A percentile compares a stretch with the other conserved stretches of the same genome.
Conservation (phyloP, 345 rosid species). For the Pistacia atlantica region DNA sequence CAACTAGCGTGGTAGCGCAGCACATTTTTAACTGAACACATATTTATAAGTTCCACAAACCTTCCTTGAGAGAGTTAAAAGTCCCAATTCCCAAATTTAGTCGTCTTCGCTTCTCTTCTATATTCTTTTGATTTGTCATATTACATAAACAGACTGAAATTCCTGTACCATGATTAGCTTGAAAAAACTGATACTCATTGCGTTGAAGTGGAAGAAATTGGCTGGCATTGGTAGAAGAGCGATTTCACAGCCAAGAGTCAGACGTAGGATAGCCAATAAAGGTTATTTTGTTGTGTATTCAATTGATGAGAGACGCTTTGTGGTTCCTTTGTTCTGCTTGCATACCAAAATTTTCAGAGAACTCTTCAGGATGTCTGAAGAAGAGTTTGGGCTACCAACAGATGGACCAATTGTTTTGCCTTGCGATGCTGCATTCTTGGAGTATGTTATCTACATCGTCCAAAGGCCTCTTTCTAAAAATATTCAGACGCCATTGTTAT, state of each 20-base stretch:
- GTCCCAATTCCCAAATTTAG: background rate
- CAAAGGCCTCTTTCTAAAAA: constrained; percentile 7
- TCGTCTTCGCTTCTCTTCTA: background rate
- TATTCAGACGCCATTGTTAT: constrained; percentile 21
- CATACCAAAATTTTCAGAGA: constrained; percentile 30
- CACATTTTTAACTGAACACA: too few relatives aligned
- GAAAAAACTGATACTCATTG: constrained; percentile 23
- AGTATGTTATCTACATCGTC: constrained; percentile 18
- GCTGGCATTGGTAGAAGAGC: constrained; percentile 19
- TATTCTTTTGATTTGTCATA: background rate
- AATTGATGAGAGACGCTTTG: constrained; percentile 31
- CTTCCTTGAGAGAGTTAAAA: background rate
- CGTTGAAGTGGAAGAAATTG: constrained; percentile 30
- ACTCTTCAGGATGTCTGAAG: constrained; percentile 36
- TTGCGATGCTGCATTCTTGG: constrained; percentile 30
- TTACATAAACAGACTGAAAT: too few relatives aligned
- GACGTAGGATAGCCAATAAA: constrained; percentile 10
- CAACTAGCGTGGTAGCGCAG: background rate
- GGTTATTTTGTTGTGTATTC: constrained; percentile 42
- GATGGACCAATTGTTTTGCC: constrained; percentile 45
- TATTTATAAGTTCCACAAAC: background rate
- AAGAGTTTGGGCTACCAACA: constrained; percentile 34
- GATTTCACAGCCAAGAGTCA: background rate
- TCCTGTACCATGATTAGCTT: constrained; percentile 4
- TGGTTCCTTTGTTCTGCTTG: constrained; percentile 36